Evolutionary conservation across 139 green algal genomes (phyloP), one percentile per base, ranked within the genome.

Genomic region (Chlamydomonas urium): DNA sequence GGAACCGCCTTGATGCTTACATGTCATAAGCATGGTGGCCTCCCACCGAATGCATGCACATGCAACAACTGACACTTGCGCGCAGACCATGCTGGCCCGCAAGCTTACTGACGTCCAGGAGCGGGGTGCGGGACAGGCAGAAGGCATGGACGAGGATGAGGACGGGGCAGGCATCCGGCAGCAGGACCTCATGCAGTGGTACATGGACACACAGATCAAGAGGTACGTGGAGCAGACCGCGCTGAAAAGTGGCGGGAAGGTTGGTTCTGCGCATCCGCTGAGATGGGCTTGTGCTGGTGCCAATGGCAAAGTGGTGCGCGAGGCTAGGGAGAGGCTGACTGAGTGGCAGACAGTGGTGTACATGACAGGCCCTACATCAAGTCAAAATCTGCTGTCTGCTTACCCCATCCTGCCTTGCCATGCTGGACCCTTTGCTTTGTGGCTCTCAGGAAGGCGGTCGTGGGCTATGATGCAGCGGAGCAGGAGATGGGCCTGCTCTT

Each of bases 181-280:
- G 66, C 38, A 77, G 5, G 85, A 94, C 8, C 83, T 98, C 34
- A 73, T 97, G 42, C 47, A 81, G 53, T 96, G 91, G 88, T 97
- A 97, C 77, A 81, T 96, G 57, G 73, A 90, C n/a, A 77, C 83
- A 24, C 65, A 94, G 71, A 72, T 83, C 21, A 31, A 87, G 29
- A 75, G 78, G 79, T 86, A 47, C 4, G 65, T 3, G 2, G 3
- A 31, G 42, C 33, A 69, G 4, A 10, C 38, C 2, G 32, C n/a
- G n/a, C n/a, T n/a, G n/a, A n/a, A n/a, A n/a, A n/a, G n/a, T n/a
- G n/a, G n/a, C n/a, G n/a, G n/a, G n/a, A n/a, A n/a, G n/a, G n/a
- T n/a, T n/a, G n/a, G n/a, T n/a, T n/a, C n/a, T n/a, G n/a, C n/a
- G n/a, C n/a, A n/a, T n/a, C n/a, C n/a, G n/a, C n/a, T n/a, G n/a